Base-by-base conservation (phyloP, 2,329 filamentous ascomycete genomes). In the Neophaeococcomyces aloes region DNA sequence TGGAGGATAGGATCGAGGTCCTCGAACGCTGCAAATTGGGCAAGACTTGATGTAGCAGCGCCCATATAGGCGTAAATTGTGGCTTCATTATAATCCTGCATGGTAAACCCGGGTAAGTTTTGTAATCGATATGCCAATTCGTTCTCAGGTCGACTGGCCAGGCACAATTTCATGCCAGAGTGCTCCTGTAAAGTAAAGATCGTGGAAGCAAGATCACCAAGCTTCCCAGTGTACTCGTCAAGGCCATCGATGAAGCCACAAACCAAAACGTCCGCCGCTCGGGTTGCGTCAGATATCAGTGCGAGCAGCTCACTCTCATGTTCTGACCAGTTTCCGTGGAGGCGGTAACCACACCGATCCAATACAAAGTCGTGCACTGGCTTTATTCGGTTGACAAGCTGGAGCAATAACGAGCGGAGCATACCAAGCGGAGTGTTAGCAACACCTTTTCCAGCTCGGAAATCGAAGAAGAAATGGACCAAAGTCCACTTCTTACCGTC, bases 381-480 rank as follows among this genome's bases (percentile, higher is more conserved):
- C 21, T 13, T 13, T 15, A 23, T 11, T 19, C n/a, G 15, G 8
- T 30, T 19, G 6, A 27, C 15, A n/a, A 38, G 21, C n/a, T 38
- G 36, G 7, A 30, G 21, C 5, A 38, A 23, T n/a, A 38, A 18
- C 7, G 36, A 38, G 6, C 36, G 21, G 17, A 38, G 21, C 36
- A 38, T 38, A n/a, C 36, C 36, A 18, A 14, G 3, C 4, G 15
- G 11, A 15, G 21, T 38, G 36, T 38, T 38, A 5, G 36, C 36
- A 15, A 30, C 27, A 14, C 36, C 19, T 13, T 13, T 23, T 18
- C 36, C 36, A 25, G 36, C 36, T 38, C 36, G 17, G 15, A 38
- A 38, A n/a, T 38, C 36, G 27, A 38, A 38, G 19, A 25, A 38
- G 36, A 38, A 38, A 23, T 38, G n/a, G 15, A 30, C 6, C 7